Evolutionary conservation across 768 basidiomycete genomes (phyloP).

Genomic region (Boletus patriciae): DNA sequence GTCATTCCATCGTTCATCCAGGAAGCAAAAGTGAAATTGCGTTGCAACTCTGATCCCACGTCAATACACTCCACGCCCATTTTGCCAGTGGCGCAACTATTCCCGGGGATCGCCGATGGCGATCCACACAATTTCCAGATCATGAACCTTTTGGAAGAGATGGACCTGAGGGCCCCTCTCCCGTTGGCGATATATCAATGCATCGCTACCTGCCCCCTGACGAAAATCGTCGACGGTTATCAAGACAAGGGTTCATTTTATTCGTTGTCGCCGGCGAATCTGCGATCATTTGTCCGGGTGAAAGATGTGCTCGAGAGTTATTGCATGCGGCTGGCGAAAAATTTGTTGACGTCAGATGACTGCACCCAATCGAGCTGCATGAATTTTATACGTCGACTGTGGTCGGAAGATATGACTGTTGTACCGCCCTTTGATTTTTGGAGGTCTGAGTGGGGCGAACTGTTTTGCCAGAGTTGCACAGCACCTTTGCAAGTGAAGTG

Average conservation of each 20-base stretch:
- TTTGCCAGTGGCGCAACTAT: not conserved
- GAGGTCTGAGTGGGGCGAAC: not conserved
- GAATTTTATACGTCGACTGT: not conserved
- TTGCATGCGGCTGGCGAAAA: not conserved
- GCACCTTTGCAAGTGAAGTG: not conserved
- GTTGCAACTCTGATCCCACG: not conserved
- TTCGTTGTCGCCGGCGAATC: slow-evolving; percentile 3
- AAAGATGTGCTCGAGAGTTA: not conserved
- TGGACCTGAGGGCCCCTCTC: slow-evolving; percentile 1
- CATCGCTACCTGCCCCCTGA: not conserved
- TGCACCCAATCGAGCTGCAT: not conserved
- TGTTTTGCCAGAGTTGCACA: not conserved
- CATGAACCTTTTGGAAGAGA: slow-evolving; percentile 15
- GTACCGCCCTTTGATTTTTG: not conserved
- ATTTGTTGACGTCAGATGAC: not conserved
- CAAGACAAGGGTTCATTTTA: not conserved
- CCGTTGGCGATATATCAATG: slow-evolving; percentile 11
- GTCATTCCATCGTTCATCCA: slow-evolving; percentile 2
- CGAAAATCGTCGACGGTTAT: slow-evolving; percentile 1
- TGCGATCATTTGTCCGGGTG: slow-evolving; percentile 4
- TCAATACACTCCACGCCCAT: not conserved
- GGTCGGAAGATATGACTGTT: not conserved
- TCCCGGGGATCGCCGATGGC: not conserved
- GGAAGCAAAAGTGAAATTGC: slow-evolving; percentile 10
- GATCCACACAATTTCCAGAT: slow-evolving; percentile 19